Conservation (phyloP, 495 filamentous ascomycete genomes). For the Trichoderma parareesei region DNA sequence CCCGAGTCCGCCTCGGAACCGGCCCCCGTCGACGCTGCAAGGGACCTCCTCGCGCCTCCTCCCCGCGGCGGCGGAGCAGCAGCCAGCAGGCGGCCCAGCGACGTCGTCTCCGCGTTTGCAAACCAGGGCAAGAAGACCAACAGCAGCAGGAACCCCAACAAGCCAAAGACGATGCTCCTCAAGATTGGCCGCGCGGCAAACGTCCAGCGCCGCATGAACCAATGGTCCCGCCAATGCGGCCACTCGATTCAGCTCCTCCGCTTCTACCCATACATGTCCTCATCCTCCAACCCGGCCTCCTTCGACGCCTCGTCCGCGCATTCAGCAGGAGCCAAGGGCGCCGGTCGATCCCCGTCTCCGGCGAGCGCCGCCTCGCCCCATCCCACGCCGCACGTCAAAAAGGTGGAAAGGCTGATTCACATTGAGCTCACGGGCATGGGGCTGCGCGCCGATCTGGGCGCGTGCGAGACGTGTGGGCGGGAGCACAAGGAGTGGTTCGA, state of each 20-base stretch:
- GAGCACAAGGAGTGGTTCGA: slow-evolving; percentile 97
- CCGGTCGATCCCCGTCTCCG: slow-evolving; percentile 14
- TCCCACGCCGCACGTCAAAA: slow-evolving; percentile 83
- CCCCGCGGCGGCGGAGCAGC: slow-evolving; percentile 21
- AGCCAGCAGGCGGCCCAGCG: slow-evolving; percentile 44
- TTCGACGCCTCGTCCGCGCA: not conserved
- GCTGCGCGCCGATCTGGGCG: slow-evolving; percentile 42
- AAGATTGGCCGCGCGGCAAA: slow-evolving; percentile 92
- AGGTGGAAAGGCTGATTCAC: slow-evolving; percentile 86
- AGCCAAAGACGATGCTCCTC: slow-evolving; percentile 58
- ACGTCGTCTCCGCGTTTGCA: slow-evolving; percentile 55
- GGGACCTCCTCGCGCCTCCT: slow-evolving; percentile 45
- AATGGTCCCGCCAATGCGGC: slow-evolving; percentile 90
- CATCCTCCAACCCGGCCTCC: not conserved
- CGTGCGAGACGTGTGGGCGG: slow-evolving; percentile 72
- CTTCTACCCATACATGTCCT: slow-evolving; percentile 77
- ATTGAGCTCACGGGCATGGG: slow-evolving; percentile 69
- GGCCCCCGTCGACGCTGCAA: slow-evolving; percentile 50
- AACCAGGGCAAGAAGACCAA: slow-evolving; percentile 13
- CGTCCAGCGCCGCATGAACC: slow-evolving; percentile 80
- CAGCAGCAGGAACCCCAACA: slow-evolving; percentile 15
- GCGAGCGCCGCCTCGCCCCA: slow-evolving; percentile 27
- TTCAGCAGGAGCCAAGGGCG: slow-evolving; percentile 23
- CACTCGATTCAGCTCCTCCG: slow-evolving; percentile 79
- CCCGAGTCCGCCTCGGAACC: slow-evolving; percentile 43